A percentile compares a stretch with the other conserved stretches of the same genome.
Evolutionary conservation across 768 basidiomycete species (phyloP).

Genomic region (Podaxis sp.): DNA sequence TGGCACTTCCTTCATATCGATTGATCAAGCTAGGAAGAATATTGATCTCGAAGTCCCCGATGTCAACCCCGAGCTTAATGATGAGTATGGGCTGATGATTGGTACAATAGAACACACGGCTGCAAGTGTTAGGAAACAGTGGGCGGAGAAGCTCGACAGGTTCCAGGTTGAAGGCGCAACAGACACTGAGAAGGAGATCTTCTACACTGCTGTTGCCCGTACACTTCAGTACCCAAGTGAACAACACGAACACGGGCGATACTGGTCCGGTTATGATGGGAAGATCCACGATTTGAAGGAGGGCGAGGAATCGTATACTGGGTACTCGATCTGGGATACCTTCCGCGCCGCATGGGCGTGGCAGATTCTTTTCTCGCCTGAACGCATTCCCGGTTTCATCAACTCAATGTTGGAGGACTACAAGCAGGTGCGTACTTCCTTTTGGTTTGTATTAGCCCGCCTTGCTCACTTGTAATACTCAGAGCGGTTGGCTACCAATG

Average conservation of each 20-base stretch:
- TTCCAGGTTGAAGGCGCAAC: slow-evolving; percentile 49
- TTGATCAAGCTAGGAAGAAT: slow-evolving; percentile 60
- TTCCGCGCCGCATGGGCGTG: slow-evolving; percentile 80
- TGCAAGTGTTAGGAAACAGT: slow-evolving; percentile 43
- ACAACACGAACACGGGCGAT: slow-evolving; percentile 60
- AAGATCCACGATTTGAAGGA: slow-evolving; percentile 45
- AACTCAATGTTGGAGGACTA: slow-evolving; percentile 82
- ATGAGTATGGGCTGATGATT: background rate
- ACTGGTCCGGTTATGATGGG: slow-evolving; percentile 81
- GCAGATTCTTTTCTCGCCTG: slow-evolving; percentile 75
- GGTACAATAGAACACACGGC: slow-evolving; percentile 53
- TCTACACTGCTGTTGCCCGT: slow-evolving; percentile 67
- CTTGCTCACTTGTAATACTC: background rate
- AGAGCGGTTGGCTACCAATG: slow-evolving; percentile 86
- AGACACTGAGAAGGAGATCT: slow-evolving; percentile 36
- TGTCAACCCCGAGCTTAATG: background rate
- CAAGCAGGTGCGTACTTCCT: slow-evolving; percentile 45
- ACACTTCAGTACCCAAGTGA: slow-evolving; percentile 78
- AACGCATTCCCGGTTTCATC: slow-evolving; percentile 74
- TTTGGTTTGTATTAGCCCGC: background rate
- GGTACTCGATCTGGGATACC: slow-evolving; percentile 82
- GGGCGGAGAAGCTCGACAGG: slow-evolving; percentile 58
- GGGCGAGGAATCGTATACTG: slow-evolving; percentile 67
- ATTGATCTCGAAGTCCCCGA: slow-evolving; percentile 38
- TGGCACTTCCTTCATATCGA: slow-evolving; percentile 74